Evolutionary conservation across 148 eudicot species (phyloP).

Genomic region (Salicornia ramosissima): DNA sequence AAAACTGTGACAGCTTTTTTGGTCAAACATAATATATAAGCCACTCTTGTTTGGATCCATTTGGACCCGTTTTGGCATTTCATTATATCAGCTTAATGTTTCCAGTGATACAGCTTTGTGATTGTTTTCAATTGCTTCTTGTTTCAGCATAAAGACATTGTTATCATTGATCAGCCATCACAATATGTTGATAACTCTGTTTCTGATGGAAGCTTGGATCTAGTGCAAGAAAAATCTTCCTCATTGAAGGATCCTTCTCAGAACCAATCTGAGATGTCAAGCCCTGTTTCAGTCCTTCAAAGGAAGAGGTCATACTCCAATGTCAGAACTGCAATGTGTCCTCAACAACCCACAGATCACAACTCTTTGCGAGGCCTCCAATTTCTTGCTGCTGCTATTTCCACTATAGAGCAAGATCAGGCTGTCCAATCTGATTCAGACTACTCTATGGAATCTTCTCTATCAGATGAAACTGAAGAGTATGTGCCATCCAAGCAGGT

Average conservation of each 20-base stretch:
- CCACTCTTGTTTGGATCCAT: too few relatives aligned
- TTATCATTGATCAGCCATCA: background rate
- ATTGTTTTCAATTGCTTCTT: background rate
- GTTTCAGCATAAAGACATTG: slow-evolving; percentile 14
- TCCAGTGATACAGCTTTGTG: slow-evolving; percentile 2
- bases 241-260: slow-evolving; percentile 15
- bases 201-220: slow-evolving; percentile 12
- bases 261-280: slow-evolving; percentile 11
- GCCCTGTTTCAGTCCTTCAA: slow-evolving; percentile 26
- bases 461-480: slow-evolving; percentile 12
- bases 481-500: background rate
- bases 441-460: slow-evolving; percentile 7
- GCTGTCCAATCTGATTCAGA: background rate
- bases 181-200: slow-evolving; percentile 13
- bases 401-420: background rate
- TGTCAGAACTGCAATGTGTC: background rate
- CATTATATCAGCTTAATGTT: too few relatives aligned
- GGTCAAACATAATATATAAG: too few relatives aligned
- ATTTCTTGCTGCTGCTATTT: background rate
- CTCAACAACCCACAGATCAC: background rate
- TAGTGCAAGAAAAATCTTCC: slow-evolving; percentile 13
- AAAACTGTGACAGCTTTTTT: too few relatives aligned
- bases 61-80: too few relatives aligned
- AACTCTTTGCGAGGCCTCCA: background rate
- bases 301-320: slow-evolving; percentile 11